Evolutionary conservation across 306 rosid genomes (phyloP), one percentile per base, ranked within the genome.

Genomic region (Potentilla sterilis): DNA sequence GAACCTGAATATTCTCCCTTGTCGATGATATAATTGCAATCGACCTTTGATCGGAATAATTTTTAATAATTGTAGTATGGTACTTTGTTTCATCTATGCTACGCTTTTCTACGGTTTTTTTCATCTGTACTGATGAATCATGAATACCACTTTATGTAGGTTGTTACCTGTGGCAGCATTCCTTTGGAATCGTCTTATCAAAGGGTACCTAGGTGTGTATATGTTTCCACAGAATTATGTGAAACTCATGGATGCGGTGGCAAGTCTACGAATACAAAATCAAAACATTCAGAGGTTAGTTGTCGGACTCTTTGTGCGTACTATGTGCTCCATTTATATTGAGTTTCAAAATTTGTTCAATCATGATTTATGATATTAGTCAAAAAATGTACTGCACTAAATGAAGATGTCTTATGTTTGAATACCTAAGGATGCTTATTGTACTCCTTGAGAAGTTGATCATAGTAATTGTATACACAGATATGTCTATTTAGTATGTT

Each of bases 151-250:
- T 80, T 76, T 75, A 12, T 84, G 88, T 81, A 96, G 99, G 97
- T 96, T 75, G 99, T 96, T 72, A 96, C 99, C 34, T 96, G 99
- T 72, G 98, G 99, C 76, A 96, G 99, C 77, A 96, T 96, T 83
- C 97, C 99, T 70, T 73, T 96, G 87, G 99, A 96, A 81, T 88
- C 98, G 15, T 92, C 99, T 48, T 96, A 96, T 87, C 99, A 92
- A 78, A 88, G 88, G 75, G 81, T 89, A 55, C 71, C 93, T 18
- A 88, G 99, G 86, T 96, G 99, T 63, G 96, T 92, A 2, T 92
- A 92, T 70, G 89, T 92, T 79, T 92, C 97, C 41, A 83, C 99
- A 12, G 97, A 96, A 70, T 73, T 96, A 72, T 90, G 82, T 78
- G 96, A 96, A 83, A 88, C 89, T 70, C 92, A 86, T 81, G 99